A percentile compares a stretch with the other conserved stretches of the same genome.
phyloP scores from a whole-genome alignment of 2,329 filamentous ascomycete genomes.

The Clonostachys rosea region DNA sequence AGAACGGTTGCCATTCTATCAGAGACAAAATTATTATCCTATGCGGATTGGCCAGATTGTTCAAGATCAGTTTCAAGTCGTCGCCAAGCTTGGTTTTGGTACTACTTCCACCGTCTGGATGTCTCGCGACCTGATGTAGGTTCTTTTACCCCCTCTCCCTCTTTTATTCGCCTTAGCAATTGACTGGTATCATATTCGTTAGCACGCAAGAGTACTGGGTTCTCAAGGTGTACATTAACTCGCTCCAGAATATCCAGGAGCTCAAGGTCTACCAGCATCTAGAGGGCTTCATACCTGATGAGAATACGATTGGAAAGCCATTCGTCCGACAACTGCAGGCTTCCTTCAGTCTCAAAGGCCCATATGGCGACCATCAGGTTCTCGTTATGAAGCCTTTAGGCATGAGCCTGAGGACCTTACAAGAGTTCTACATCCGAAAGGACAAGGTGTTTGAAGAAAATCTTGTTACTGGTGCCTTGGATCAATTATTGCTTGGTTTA shows the following conservation, averaged over 20 bases:
- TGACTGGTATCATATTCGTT: too few relatives aligned
- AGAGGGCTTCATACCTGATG: slow-evolving; percentile 6
- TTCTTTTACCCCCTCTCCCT: too few relatives aligned
- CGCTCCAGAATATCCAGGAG: slow-evolving; percentile 18
- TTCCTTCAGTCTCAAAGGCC: slow-evolving; percentile 20
- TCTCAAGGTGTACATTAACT: slow-evolving; percentile 25
- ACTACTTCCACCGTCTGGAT: too few relatives aligned
- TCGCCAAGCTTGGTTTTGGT: slow-evolving; percentile 6
- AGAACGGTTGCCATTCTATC: slow-evolving; percentile 15
- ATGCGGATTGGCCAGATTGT: slow-evolving; percentile 25
- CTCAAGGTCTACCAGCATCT: slow-evolving; percentile 19
- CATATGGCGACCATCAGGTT: slow-evolving; percentile 23
- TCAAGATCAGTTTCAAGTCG: slow-evolving; percentile 22
- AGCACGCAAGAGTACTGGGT: slow-evolving; percentile 7
- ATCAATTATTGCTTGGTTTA: slow-evolving; percentile 13
- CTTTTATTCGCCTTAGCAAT: too few relatives aligned
- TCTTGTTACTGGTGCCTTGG: slow-evolving; percentile 14
- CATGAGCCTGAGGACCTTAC: slow-evolving; percentile 26
- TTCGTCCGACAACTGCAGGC: slow-evolving; percentile 25
- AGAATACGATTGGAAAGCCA: slow-evolving; percentile 17
- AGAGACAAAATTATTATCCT: slow-evolving; percentile 23
- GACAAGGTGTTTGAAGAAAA: slow-evolving; percentile 14
- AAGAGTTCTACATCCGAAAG: slow-evolving; percentile 13
- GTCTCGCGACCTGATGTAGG: too few relatives aligned
- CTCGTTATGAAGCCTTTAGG: slow-evolving; percentile 27